phyloP scores from a whole-genome alignment of 345 rosid species.

The Ceriops decandra region DNA sequence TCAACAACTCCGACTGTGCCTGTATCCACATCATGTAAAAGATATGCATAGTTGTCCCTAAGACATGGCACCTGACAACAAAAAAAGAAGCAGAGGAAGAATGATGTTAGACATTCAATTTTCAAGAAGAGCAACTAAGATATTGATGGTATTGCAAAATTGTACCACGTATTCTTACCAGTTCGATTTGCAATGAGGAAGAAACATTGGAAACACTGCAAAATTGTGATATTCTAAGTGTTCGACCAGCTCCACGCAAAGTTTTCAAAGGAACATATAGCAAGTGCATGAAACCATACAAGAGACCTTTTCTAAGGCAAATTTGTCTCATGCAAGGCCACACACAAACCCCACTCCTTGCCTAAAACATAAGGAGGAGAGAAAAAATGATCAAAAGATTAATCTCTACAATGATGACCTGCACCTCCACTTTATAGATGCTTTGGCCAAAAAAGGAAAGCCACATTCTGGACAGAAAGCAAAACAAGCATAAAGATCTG shows the following conservation, averaged over 20 bases:
- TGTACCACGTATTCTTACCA: constrained; percentile 46
- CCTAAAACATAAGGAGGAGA: constrained; percentile 32
- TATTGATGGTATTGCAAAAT: not conserved
- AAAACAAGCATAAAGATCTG: too few relatives aligned
- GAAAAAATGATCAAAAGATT: not conserved
- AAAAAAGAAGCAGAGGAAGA: constrained; percentile 1
- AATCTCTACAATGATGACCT: not conserved
- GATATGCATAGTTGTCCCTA: constrained; percentile 85
- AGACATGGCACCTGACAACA: constrained; percentile 80
- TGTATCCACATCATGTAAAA: constrained; percentile 85
- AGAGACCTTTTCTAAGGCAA: constrained; percentile 77
- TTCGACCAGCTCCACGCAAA: constrained; percentile 81
- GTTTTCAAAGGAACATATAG: constrained; percentile 83
- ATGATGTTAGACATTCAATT: not conserved
- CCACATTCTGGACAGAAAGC: not conserved
- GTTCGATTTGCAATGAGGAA: constrained; percentile 84
- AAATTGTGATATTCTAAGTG: constrained; percentile 79
- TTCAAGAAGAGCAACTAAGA: not conserved
- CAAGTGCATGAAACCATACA: constrained; percentile 73
- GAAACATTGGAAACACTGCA: constrained; percentile 78
- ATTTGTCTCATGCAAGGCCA: constrained; percentile 85
- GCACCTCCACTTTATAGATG: not conserved
- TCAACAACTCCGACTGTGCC: constrained; percentile 99
- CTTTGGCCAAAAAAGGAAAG: not conserved
- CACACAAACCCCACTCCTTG: constrained; percentile 62